Base-by-base conservation (phyloP, 2,329 filamentous ascomycete species). In the Fusarium sp. region DNA sequence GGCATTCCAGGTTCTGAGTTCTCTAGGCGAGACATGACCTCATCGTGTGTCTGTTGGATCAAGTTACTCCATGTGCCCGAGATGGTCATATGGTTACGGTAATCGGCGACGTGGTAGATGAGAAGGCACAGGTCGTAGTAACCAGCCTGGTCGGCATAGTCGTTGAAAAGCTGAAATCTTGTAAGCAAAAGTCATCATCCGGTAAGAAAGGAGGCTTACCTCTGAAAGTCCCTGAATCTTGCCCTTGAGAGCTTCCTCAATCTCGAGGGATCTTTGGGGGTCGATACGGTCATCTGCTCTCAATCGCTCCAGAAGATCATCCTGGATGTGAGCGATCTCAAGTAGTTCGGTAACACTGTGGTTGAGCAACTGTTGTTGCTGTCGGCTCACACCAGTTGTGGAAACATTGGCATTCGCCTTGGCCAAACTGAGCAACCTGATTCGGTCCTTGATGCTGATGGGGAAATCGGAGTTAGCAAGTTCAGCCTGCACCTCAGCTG, bases 51-150 rank as follows among this genome's bases (percentile, higher is more conserved):
- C 67, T 90, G 86, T 60, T 92, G 86, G 65, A 99, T 89, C 20
- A 97, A 84, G 71, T 90, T 90, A 74, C 89, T 86, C 96, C 96
- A 99, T 5, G 93, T 96, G 40, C 90, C 85, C 55, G 87, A 86
- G 73, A 99, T 96, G 66, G 96, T 92, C 41, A 92, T 89, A 3
- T 93, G 86, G 74, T 95, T 96, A 72, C 95, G 91, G 82, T 97
- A 93, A 78, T 98, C 94, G 45, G 95, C 95, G 2, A 91, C 88
- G 78, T 96, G 91, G 82, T 94, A 98, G 74, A 99, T 97, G 62
- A 95, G 85, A 10, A 99, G 87, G 76, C 93, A 97, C 50, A 99
- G 87, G 76, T 98, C 96, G 80, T 94, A 95, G 83, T 99, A 99
- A 49, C 89, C 91, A 3, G 93, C 96, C 74, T 93, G 90, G 75